Conservation (phyloP, 2,329 filamentous ascomycete species). For the Venturia oleaginea region DNA sequence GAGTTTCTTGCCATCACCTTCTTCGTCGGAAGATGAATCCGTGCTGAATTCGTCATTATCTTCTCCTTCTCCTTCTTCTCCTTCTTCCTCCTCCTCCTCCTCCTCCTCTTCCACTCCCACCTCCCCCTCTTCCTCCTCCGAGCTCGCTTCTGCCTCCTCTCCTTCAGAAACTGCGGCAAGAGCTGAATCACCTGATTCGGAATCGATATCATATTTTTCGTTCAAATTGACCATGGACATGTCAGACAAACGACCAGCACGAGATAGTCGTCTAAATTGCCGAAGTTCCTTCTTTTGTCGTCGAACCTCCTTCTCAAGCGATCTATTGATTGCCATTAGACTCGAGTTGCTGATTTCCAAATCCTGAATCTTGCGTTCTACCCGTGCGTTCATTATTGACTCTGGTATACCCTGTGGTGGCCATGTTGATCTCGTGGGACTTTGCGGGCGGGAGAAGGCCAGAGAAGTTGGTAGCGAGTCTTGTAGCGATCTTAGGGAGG, state of each 20-base stretch:
- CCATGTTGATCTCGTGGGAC: constrained; percentile 45
- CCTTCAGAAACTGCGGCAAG: neutral
- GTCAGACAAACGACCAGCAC: constrained; percentile 47
- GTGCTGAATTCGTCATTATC: constrained; percentile 37
- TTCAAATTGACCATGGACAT: constrained; percentile 21
- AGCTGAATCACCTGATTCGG: constrained; percentile 26
- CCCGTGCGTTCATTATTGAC: constrained; percentile 74
- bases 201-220: constrained; percentile 29
- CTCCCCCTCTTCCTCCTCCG: constrained; percentile 29
- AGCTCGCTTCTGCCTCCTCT: constrained; percentile 25
- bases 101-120: too few species aligned
- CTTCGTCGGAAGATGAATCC: constrained; percentile 28
- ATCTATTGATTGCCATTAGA: constrained; percentile 87
- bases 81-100: constrained; percentile 25
- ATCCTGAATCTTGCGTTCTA: constrained; percentile 91
- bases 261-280: constrained; percentile 74
- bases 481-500: neutral
- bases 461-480: constrained; percentile 9
- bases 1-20: constrained; percentile 44
- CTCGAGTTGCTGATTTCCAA: constrained; percentile 95
- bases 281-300: constrained; percentile 86
- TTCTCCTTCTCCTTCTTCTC: constrained; percentile 32
- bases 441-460: constrained; percentile 33
- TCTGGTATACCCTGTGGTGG: constrained; percentile 55
- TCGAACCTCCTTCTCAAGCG: constrained; percentile 79